Evolutionary conservation across 176 grass and related monocot species (phyloP).

Genomic region (Hyparrhenia diplandra): DNA sequence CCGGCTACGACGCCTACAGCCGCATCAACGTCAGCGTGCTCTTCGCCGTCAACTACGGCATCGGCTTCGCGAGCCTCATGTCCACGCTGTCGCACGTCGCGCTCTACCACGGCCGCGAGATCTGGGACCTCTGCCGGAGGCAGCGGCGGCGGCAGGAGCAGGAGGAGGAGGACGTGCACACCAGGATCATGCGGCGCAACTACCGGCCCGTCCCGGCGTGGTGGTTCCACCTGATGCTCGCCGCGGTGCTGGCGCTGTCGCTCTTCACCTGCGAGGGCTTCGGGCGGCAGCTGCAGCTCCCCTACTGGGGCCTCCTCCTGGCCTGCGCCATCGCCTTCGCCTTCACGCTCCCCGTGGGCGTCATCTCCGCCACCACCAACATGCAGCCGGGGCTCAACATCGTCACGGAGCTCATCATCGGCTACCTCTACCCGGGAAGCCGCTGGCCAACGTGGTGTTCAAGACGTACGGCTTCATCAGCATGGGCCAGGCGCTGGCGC

Average conservation of each 20-base stretch:
- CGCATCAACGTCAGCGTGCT: conserved; percentile 59
- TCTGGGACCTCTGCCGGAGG: conserved; percentile 29
- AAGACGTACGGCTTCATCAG: conserved; percentile 84
- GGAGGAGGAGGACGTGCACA: conserved; percentile 52
- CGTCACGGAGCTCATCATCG: conserved; percentile 79
- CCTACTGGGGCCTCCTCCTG: conserved; percentile 76
- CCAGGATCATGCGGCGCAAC: conserved; percentile 65
- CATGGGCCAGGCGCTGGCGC: conserved; percentile 69
- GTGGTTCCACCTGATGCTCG: conserved; percentile 72
- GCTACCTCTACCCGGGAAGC: conserved; percentile 68
- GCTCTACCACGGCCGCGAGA: conserved; percentile 62
- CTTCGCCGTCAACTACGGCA: conserved; percentile 57
- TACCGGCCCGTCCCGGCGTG: conserved; percentile 59
- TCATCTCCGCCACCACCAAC: conserved; percentile 58
- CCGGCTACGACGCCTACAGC: conserved; percentile 41
- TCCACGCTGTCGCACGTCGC: conserved; percentile 71
- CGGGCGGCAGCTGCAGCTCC: conserved; percentile 62
- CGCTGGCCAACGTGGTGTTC: conserved; percentile 78
- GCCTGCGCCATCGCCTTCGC: conserved; percentile 51
- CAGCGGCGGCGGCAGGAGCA: background rate
- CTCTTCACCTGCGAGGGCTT: conserved; percentile 69
- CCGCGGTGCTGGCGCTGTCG: conserved; percentile 20
- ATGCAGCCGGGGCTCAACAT: conserved; percentile 60
- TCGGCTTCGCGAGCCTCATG: conserved; percentile 51
- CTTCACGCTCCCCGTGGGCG: conserved; percentile 70